Conservation (phyloP, 495 filamentous ascomycete genomes). For the Filosporella fistucella region DNA sequence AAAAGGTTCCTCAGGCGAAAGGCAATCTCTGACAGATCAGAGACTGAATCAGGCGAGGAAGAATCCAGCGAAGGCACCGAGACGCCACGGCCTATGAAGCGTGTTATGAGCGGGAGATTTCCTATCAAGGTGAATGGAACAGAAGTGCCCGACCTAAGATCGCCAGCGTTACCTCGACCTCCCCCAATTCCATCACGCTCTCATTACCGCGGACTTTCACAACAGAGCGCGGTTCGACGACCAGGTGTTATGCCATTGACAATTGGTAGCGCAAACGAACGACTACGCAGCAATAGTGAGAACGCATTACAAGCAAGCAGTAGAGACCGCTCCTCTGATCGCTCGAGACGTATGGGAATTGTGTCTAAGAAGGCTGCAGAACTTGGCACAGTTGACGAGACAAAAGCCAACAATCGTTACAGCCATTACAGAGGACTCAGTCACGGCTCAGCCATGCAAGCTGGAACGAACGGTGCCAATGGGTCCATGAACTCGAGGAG, state of each 20-base stretch:
- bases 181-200: constrained; percentile 72
- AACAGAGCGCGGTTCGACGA: constrained; percentile 60
- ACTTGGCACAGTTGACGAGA: constrained; percentile 72
- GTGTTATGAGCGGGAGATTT: constrained; percentile 73
- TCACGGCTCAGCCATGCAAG: constrained; percentile 70
- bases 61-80: constrained; percentile 62
- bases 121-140: constrained; percentile 71
- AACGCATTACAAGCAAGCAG: constrained; percentile 49
- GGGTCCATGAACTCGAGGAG: constrained; percentile 40
- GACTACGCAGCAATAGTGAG: constrained; percentile 87
- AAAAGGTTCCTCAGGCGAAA: constrained; percentile 71
- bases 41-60: constrained; percentile 62
- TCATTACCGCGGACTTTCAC: constrained; percentile 74
- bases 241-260: constrained; percentile 66
- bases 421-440: constrained; percentile 80
- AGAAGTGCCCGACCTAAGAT: constrained; percentile 53
- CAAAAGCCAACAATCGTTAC: constrained; percentile 62
- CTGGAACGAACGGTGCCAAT: constrained; percentile 34
- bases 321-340: constrained; percentile 38
- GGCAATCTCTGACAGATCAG: constrained; percentile 45
- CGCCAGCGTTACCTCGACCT: constrained; percentile 59
- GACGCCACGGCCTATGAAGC: constrained; percentile 71
- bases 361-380: constrained; percentile 72
- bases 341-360: constrained; percentile 76
- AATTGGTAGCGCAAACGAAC: constrained; percentile 68